Evolutionary conservation across 139 green algal species (phyloP).

Genomic region (Desmodesmus armatus): DNA sequence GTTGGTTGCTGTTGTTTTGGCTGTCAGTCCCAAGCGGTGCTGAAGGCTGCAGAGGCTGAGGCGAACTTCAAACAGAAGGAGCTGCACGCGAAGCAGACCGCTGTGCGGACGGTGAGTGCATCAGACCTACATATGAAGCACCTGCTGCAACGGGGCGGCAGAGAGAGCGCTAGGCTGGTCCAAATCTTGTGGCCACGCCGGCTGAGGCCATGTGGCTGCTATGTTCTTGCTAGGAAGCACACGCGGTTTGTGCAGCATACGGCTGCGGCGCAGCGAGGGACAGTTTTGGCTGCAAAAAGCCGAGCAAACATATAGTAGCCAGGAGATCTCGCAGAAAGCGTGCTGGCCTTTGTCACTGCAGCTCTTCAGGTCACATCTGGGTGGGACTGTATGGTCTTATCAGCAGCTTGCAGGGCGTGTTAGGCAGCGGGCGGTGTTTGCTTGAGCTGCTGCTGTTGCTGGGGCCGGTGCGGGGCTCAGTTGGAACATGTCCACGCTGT

Average conservation of each 20-base stretch:
- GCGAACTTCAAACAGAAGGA: background rate
- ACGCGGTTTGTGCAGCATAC: background rate
- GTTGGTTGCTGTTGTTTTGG: background rate
- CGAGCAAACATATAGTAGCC: background rate
- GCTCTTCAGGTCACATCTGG: too few relatives aligned
- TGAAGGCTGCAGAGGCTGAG: background rate
- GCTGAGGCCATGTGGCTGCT: too few relatives aligned
- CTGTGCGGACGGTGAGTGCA: slow-evolving; percentile 6
- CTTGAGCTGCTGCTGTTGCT: background rate
- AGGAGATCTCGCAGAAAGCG: too few relatives aligned
- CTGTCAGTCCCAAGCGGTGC: background rate
- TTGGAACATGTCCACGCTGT: background rate
- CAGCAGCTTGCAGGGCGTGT: too few relatives aligned
- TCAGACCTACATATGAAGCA: background rate
- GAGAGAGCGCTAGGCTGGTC: too few relatives aligned
- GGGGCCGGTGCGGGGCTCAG: background rate
- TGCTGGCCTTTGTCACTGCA: too few relatives aligned
- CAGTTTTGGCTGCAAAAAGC: background rate
- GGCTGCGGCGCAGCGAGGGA: background rate
- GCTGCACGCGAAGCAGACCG: background rate
- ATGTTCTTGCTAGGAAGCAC: too few relatives aligned
- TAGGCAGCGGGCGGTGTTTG: background rate
- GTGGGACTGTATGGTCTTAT: too few relatives aligned
- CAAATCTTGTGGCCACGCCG: too few relatives aligned
- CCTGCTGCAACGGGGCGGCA: too few relatives aligned